Conservation (phyloP, 352 stramenopile genomes). For the Pythium dissimile region DNA sequence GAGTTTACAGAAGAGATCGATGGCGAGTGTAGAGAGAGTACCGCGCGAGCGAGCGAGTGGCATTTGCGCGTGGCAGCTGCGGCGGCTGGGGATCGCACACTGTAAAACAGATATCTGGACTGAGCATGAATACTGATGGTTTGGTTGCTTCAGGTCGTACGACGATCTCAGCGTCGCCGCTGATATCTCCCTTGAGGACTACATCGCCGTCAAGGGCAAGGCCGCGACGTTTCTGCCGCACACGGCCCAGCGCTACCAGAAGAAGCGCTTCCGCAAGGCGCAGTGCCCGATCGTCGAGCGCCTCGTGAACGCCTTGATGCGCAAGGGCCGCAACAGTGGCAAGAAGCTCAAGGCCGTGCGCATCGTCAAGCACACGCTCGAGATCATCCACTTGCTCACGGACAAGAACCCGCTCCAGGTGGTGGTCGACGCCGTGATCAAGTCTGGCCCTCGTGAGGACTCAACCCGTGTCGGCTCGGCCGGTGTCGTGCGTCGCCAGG, state of each 20-base stretch:
- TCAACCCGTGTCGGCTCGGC: conserved; percentile 98
- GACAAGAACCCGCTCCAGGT: conserved; percentile 99
- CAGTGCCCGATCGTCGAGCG: conserved; percentile 99
- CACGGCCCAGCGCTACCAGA: conserved; percentile 99
- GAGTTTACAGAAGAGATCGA: no score
- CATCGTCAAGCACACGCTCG: conserved; percentile 98
- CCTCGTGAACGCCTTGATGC: conserved; percentile 97
- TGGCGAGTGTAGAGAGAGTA: no score
- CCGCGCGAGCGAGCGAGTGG: no score
- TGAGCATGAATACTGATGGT: no score
- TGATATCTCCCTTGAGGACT: conserved; percentile 99
- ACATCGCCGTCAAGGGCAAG: conserved; percentile 99
- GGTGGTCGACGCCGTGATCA: conserved; percentile 90
- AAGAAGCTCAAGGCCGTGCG: conserved; percentile 99
- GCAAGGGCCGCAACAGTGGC: conserved; percentile 98
- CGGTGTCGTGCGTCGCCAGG: conserved; percentile 99
- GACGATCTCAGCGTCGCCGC: conserved; percentile 97
- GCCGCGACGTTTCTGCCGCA: conserved; percentile 98
- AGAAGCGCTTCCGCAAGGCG: conserved; percentile 99
- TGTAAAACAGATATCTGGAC: no score
- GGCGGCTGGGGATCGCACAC: no score
- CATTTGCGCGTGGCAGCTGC: no score
- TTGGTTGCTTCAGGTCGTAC: conserved; percentile 92
- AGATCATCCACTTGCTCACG: conserved; percentile 99
- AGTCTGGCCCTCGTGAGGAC: conserved; percentile 98